These are phyloP conservation scores for Mycena leptocephala DNA, from an alignment of 768 basidiomycete genomes.

Conservation along the genomic window DNA sequence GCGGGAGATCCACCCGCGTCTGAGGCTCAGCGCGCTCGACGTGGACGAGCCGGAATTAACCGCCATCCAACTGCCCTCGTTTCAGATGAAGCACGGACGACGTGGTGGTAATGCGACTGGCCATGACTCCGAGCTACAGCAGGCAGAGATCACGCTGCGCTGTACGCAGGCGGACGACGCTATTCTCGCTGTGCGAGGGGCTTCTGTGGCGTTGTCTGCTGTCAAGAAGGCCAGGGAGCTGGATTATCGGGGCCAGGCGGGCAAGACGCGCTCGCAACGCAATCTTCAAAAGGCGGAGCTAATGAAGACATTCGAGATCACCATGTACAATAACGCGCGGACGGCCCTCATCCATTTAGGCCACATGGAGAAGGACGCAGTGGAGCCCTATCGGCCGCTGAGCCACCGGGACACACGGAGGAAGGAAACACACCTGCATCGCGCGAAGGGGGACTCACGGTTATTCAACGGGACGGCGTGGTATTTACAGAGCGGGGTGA, in stretches of 20 bases:
- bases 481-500: slow-evolving; percentile 16
- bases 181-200: slow-evolving; percentile 7
- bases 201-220: slow-evolving; percentile 16
- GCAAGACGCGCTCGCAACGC: too few species aligned
- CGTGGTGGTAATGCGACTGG: background rate
- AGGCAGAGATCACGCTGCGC: slow-evolving; percentile 13
- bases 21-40: slow-evolving; percentile 24
- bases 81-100: slow-evolving; percentile 20
- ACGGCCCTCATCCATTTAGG: too few species aligned
- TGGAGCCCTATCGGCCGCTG: too few species aligned
- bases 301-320: too few species aligned
- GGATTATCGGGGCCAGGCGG: too few species aligned
- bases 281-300: too few species aligned
- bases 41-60: slow-evolving; percentile 28
- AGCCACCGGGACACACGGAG: too few species aligned
- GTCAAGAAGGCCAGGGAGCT: too few species aligned
- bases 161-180: slow-evolving; percentile 5
- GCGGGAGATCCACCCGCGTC: slow-evolving; percentile 14
- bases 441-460: too few species aligned
- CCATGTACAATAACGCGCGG: too few species aligned
- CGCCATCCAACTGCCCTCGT: slow-evolving; percentile 22
- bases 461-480: slow-evolving; percentile 21
- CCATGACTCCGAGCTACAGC: background rate
- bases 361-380: too few species aligned
- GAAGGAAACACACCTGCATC: too few species aligned